These are phyloP conservation scores for Diddensiella santjacobensis DNA, from an alignment of 805 yeast genomes.

Conservation along the genomic window DNA sequence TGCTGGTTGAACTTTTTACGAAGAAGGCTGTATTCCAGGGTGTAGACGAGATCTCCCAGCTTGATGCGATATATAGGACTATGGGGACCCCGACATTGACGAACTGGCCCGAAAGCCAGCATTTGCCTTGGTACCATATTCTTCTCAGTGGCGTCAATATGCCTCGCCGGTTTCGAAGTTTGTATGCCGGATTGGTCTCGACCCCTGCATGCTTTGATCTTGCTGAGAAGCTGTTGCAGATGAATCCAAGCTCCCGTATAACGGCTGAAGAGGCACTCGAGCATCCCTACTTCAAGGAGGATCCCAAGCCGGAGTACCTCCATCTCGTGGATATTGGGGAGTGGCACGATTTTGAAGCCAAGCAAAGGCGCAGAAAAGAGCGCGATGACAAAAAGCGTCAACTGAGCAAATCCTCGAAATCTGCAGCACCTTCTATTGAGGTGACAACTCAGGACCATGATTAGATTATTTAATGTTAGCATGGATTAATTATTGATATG, in stretches of 20 bases:
- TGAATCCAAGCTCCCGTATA: constrained; percentile 67
- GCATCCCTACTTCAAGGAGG: constrained; percentile 67
- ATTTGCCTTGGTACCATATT: constrained; percentile 91
- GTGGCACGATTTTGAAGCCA: constrained; percentile 97
- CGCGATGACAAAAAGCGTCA: constrained; percentile 19
- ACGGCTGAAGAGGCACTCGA: constrained; percentile 66
- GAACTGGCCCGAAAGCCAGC: constrained; percentile 74
- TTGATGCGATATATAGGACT: constrained; percentile 67
- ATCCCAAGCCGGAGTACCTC: constrained; percentile 58
- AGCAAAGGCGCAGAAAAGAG: constrained; percentile 60
- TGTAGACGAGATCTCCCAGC: constrained; percentile 79
- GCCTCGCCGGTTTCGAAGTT: constrained; percentile 38
- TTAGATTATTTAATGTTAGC: no score
- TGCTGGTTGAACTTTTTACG: constrained; percentile 75
- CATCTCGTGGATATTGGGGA: constrained; percentile 68
- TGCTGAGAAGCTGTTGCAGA: constrained; percentile 56
- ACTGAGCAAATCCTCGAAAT: no score
- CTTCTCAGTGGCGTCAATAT: constrained; percentile 51
- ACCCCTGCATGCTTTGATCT: constrained; percentile 52
- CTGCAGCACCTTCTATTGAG: no score
- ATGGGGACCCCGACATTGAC: constrained; percentile 81
- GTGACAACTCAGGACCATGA: no score
- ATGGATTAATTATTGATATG: no score
- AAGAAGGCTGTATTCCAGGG: constrained; percentile 82
- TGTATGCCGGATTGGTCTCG: constrained; percentile 43